Evolutionary conservation across 2,329 filamentous ascomycete genomes (phyloP), one percentile per base, ranked within the genome.

Genomic region (Macrophomina phaseolina): DNA sequence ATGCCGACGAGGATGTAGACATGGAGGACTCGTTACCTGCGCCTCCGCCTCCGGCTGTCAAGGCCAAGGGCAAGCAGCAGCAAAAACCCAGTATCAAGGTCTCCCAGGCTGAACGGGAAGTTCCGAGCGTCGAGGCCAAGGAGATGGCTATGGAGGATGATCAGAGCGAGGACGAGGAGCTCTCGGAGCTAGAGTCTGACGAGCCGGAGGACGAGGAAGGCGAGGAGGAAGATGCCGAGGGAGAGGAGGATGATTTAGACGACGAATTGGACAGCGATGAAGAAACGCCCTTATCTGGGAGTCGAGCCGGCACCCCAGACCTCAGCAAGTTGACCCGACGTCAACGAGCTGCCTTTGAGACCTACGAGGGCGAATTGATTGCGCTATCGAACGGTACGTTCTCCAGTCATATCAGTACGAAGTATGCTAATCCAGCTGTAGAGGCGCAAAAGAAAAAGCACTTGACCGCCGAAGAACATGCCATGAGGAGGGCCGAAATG

Each of bases 391-490:
- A 89, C 79, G 58, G 58, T 62, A 49, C 16, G 58, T 38, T 18
- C 12, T 5, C 8, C 4, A 34, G 6, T 3, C 16, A 9, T 23
- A 6, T 30, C 71, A 70, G 76, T 66, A 58, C 14, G 9, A 30
- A 38, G 51, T 18, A 38, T 86, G 38, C 58, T 62, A n/a, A 62
- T 28, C 23, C 4, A n/a, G 4, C 0, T 1, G n/a, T 5, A 62
- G 88, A 90, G 76, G 88, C 88, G n/a, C 88, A 90, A 78, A 86
- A 89, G 75, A 90, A 90, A 79, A 90, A 91, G 73, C 87, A 90
- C 71, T 81, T 92, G 58, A 91, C 90, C 0, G 89, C 88, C 0
- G 90, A 91, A 74, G 90, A 92, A 73, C 88, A 90, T 73, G 88
- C 88, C 55, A 91, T 91, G 86, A 85, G 90, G 58, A 83, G 90